phyloP scores from a whole-genome alignment of 1,284 basidiomycete species.

The Sanghuangporus weigelae region DNA sequence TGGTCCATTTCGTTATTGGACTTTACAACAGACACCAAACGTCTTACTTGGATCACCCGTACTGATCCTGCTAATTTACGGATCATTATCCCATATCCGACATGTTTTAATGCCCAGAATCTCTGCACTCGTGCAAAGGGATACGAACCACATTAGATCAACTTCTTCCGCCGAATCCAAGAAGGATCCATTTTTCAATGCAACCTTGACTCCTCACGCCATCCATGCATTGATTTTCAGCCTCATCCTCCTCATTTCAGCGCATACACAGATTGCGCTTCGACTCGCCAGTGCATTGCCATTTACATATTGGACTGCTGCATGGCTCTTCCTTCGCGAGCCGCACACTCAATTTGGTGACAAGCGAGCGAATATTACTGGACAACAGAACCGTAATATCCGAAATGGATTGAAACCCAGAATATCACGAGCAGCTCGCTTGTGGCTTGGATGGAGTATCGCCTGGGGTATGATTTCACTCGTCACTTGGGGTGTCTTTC shows the following conservation, averaged over 20 bases:
- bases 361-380: background rate
- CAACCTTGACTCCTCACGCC: slow-evolving; percentile 54
- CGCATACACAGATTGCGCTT: slow-evolving; percentile 89
- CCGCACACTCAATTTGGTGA: slow-evolving; percentile 24
- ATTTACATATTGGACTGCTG: slow-evolving; percentile 76
- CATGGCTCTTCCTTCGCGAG: slow-evolving; percentile 51
- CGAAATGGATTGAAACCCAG: background rate
- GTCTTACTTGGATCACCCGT: slow-evolving; percentile 78
- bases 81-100: slow-evolving; percentile 34
- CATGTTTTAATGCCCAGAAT: slow-evolving; percentile 20
- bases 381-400: background rate
- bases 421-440: background rate
- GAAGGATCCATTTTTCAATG: slow-evolving; percentile 27
- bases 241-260: slow-evolving; percentile 65
- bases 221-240: slow-evolving; percentile 62
- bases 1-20: slow-evolving; percentile 88
- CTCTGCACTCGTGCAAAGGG: background rate
- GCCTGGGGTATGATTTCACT: slow-evolving; percentile 70
- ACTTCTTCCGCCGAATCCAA: background rate
- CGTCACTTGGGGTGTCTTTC: slow-evolving; percentile 82
- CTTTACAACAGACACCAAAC: slow-evolving; percentile 78
- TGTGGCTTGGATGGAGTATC: slow-evolving; percentile 70
- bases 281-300: slow-evolving; percentile 79
- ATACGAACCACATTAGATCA: background rate
- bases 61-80: slow-evolving; percentile 47